Base-by-base conservation (phyloP, 176 grass and related monocot genomes). In the Aegilops sharonensis region DNA sequence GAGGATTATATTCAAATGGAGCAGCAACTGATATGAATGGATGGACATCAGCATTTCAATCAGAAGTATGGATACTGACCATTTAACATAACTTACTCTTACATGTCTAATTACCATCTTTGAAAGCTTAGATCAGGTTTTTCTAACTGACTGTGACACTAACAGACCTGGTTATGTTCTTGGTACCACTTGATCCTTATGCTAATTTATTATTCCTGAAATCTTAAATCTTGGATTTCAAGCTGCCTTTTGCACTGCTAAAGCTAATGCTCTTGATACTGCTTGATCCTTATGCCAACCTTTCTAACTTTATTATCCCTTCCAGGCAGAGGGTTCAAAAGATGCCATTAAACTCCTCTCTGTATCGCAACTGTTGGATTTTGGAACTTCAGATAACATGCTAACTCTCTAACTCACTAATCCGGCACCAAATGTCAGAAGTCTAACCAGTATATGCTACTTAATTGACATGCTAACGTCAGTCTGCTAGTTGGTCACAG, bases 21-120 rank as follows among this genome's bases (percentile, higher is more conserved):
- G 88, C 90, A 89, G 88, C 84, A 68, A 68, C 81, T 94, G 93
- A 95, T 39, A 94, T 98, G 85, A 95, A 86, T 89, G 89, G 90
- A 83, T 98, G 93, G 96, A 81, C 89, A 89, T 87, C 88, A 71
- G 89, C 95, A 64, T 98, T 98, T 90, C 95, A 93, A 95, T 87
- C 95, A 90, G 95, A 98, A 94, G 96, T 98, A 98, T 90, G 96
- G 88, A 93, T 95, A 95, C 91, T 98, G 89, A 95, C 93, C 84
- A 94, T 98, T 91, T 98, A 94, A 98, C 96, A 90, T 93, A 80
- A 94, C 87, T 94, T 87, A 83, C 83, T 92, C 83, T 94, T 95
- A 50, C 87, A 89, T 91, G 87, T 61, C 84, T 92, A 94, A 90
- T 92, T 95, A 91, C 92, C 81, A 85, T 89, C 87, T 81, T 70